Evolutionary conservation across 179 eudicot species (phyloP), one percentile per base, ranked within the genome.

Genomic region (Nepenthes alata): DNA sequence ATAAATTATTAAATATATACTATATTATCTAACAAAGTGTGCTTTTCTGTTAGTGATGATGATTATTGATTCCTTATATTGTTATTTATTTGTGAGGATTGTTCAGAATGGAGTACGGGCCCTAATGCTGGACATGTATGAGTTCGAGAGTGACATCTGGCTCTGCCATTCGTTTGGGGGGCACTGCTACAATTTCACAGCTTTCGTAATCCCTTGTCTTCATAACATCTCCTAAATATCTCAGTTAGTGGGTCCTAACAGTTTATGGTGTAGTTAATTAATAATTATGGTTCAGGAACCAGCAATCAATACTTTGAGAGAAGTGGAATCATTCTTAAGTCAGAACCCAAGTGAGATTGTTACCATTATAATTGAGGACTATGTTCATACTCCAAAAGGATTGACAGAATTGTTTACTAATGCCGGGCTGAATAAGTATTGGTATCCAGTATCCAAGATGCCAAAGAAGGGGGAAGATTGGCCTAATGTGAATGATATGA

Each of bases 101-200:
- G 56, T 59, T 60, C 78, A 93, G 98, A 89, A 93, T 79, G 98
- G 98, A 71, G 98, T 89, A 47, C 79, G 98, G 71, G 98, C 97
- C 62, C 77, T 93, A 78, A 93, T 93, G 98, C 75, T 93, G 83
- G 98, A 93, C 77, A 89, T 93, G 98, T 93, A 93, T 59, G 98
- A 93, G 67, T 93, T 85, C 65, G 76, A 82, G 73, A 73, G 83
- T 38, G 98, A 89, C 72, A 78, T 91, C 71, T 91, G 98, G 98
- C 90, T 91, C 36, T 91, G 98, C 55, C 98, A 91, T 74, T 91
- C 98, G 0, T 75, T 93, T 63, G 84, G 72, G 35, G 98, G 97
- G 35, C 85, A 81, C 35, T 93, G 98, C 63, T 93, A 66, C 74
- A 93, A 93, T 80, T 81, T 93, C 84, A 93, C 98, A 2, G 97